Evolutionary conservation across 768 basidiomycete genomes (phyloP).

Genomic region (Stropharia rugosoannulata): DNA sequence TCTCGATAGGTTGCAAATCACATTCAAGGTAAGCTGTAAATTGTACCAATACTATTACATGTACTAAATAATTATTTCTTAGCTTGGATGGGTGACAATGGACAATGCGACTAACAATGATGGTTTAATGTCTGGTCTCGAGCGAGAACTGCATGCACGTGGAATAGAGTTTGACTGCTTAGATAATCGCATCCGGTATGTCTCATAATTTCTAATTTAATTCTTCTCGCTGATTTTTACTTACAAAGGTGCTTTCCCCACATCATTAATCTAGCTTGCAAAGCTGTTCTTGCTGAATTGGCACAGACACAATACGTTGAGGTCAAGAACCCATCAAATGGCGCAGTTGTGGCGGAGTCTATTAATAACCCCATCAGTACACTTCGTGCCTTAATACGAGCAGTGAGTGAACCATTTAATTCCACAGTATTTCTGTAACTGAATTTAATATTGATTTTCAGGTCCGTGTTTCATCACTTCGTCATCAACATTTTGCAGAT

Average conservation of each 20-base stretch:
- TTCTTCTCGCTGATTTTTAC: no score
- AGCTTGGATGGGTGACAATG: conserved; percentile 38
- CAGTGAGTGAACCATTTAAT: neutral
- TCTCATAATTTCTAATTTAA: no score
- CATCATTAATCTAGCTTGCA: conserved; percentile 30
- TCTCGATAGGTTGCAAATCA: no score
- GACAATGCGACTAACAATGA: conserved; percentile 36
- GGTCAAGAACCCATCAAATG: no score
- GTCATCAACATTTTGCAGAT: conserved; percentile 11
- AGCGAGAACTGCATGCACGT: conserved; percentile 13
- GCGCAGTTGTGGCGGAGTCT: no score
- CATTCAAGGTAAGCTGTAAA: no score
- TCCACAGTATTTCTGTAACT: no score
- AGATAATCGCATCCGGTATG: no score
- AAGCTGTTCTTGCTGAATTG: conserved; percentile 15
- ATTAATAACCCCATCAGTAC: neutral
- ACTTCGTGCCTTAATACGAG: no score
- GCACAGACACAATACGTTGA: no score
- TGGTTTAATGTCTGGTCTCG: conserved; percentile 21
- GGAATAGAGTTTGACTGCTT: conserved; percentile 20
- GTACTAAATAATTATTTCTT: conserved; percentile 15
- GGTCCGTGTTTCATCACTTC: conserved; percentile 19
- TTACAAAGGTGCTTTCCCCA: conserved; percentile 30
- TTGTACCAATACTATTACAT: no score
- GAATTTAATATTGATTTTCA: no score